Base-by-base conservation (phyloP, 2,329 filamentous ascomycete species). In the Coleophoma cylindrospora region DNA sequence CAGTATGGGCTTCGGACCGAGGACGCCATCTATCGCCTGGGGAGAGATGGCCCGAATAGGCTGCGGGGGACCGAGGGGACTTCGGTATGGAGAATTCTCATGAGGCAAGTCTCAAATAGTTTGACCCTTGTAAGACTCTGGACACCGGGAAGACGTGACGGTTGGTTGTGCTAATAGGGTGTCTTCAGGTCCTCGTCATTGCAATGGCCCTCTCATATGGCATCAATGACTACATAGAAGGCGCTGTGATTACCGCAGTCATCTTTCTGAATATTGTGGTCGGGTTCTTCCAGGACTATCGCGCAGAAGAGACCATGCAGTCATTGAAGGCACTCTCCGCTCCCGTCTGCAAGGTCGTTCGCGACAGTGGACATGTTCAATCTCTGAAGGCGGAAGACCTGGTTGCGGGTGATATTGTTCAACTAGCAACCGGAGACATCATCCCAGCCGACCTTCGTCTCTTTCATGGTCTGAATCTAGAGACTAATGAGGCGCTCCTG, bases 51-150 rank as follows among this genome's bases (percentile, higher is more conserved):
- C 59, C 76, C 79, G 60, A 90, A 90, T 72, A 78, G 77, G 65
- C 80, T 89, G 73, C 80, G 85, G 69, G 80, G 81, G 70, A 80
- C 83, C 74, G 81, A 84, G 70, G 81, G 83, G 68, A 70, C 86
- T 71, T 88, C 85, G 68, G 63, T 85, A 69, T 87, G 84, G 81
- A 80, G 86, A 71, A 87, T 89, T 72, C 77, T 89, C 71, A 69
- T 89, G 70, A 86, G 84, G 64, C 86, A 89, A 73, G 79, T 89
- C 60, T 87, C 85, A 57, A 89, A 89, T 72, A 87, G 84, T 71
- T 73, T 89, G 69, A 89, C 86, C 56, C 75, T 86, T 65, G 83
- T 76, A 68, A 60, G 70, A 40, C 50, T 4, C 15, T 22, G 6
- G 6, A 6, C 45, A 47, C 45, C 36, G 34, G 22, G 12, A 34